These are phyloP conservation scores for Rhipidocladum racemiflorum DNA, from an alignment of 176 grass and related monocot species.

Conservation along the genomic window DNA sequence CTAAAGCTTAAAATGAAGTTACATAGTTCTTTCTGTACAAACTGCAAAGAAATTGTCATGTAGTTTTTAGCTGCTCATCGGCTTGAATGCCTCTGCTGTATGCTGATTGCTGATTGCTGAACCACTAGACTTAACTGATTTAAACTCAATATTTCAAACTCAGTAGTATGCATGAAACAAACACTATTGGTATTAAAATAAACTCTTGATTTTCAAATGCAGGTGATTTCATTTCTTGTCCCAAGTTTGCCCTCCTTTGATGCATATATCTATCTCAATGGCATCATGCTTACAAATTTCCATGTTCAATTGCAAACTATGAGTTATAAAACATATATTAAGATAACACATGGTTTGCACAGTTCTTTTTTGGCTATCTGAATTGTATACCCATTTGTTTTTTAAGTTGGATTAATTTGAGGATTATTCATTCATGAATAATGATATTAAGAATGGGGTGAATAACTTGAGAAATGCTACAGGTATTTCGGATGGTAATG, in stretches of 20 bases:
- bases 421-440: not conserved
- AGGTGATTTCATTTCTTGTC: not conserved
- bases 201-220: not conserved
- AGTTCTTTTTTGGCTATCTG: not conserved
- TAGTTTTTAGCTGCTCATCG: not conserved
- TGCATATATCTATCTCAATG: not conserved
- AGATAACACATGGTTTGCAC: not conserved
- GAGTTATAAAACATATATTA: not conserved
- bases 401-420: not conserved
- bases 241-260: not conserved
- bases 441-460: not conserved
- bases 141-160: not conserved
- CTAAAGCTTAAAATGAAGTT: not conserved
- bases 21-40: not conserved
- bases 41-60: not conserved
- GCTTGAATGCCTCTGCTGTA: too few species aligned
- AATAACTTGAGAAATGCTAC: not conserved
- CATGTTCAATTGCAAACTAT: not conserved
- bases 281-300: not conserved
- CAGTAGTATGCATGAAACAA: not conserved
- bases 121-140: not conserved
- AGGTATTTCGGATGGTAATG: constrained; percentile 13
- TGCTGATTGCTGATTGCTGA: too few species aligned
- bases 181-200: not conserved
- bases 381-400: not conserved